Base-by-base conservation (phyloP, 495 filamentous ascomycete species). In the Clavariopsis aquatica region DNA sequence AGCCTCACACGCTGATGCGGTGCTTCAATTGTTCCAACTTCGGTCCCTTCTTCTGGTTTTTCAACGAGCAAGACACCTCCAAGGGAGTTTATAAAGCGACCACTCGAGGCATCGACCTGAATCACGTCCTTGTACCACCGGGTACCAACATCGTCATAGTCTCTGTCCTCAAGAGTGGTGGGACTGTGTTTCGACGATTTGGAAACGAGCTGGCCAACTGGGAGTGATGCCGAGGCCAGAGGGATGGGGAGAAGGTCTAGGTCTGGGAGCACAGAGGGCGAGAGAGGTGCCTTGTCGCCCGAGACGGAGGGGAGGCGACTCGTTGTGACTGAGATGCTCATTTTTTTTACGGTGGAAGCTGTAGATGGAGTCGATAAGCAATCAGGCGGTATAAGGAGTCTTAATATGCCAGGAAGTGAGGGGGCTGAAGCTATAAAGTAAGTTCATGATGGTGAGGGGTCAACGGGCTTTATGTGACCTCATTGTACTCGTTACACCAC, bases 61-160 rank as follows among this genome's bases (percentile, higher is more conserved):
- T 57, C 17, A 13, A 67, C 51, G 43, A 51, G 31, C 2, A 27
- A 46, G 2, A 31, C 38, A 22, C 24, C 52, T 29, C 64, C 64
- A 10, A 67, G 53, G 19, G 47, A 55, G 2, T 23, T 12, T 12
- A 29, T 38, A 47, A 67, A 67, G n/a, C 23, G 24, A 15, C 46
- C 59, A 4, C 43, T 34, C 4, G 19, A 6, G 23, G 49, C 34
- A n/a, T 46, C 23, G 57, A 67, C 12, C 36, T 34, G n/a, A 12
- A 67, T 49, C 22, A 67, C 64, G 52, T 67, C 64, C 27, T 67
- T 67, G 64, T 62, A 67, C 64, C 64, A 67, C 51, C 59, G 57
- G 1, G 27, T 38, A 47, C 64, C 64, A 24, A 62, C 26, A 46
- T 67, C 64, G 45, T 67, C 64, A 58, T 67, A 67, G 53, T 67